Evolutionary conservation across 1,139 yeast genomes (phyloP).

Genomic region (Geotrichum klebahnii): DNA sequence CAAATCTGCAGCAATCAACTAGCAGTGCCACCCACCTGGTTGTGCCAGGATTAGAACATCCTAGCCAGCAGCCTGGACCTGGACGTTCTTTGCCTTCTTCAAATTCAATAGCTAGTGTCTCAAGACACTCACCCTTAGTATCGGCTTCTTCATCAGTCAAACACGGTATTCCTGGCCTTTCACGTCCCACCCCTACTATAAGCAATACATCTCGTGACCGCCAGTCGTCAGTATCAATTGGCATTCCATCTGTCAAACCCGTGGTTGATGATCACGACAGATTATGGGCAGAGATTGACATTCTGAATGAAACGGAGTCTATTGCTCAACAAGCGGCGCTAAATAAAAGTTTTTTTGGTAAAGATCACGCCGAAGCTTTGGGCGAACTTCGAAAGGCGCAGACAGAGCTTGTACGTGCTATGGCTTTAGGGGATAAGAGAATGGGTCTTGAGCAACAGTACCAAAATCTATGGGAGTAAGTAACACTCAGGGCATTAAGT

Average conservation of each 20-base stretch:
- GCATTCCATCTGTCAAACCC: constrained; percentile 36
- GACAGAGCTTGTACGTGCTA: constrained; percentile 52
- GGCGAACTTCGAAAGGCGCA: constrained; percentile 57
- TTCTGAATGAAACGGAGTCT: constrained; percentile 70
- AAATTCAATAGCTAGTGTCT: too few relatives aligned
- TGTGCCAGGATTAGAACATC: too few relatives aligned
- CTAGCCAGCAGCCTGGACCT: too few relatives aligned
- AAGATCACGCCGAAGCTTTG: constrained; percentile 55
- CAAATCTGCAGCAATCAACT: too few relatives aligned
- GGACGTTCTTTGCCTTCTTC: too few relatives aligned
- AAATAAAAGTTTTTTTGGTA: constrained; percentile 60
- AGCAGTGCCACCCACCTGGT: too few relatives aligned
- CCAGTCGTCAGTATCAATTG: constrained; percentile 7
- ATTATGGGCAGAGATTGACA: constrained; percentile 85
- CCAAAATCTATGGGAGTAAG: constrained; percentile 36
- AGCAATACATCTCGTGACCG: too few relatives aligned
- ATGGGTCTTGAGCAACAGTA: constrained; percentile 29
- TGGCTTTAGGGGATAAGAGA: constrained; percentile 42
- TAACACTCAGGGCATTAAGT: neutral
- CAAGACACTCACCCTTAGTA: too few relatives aligned
- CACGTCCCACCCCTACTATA: neutral
- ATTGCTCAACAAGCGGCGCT: constrained; percentile 55
- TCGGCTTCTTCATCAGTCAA: too few relatives aligned
- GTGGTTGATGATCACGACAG: constrained; percentile 53
- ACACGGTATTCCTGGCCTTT: neutral